Evolutionary conservation across 73 alveolate species (phyloP).

Genomic region (Paramecium primaurelia): DNA sequence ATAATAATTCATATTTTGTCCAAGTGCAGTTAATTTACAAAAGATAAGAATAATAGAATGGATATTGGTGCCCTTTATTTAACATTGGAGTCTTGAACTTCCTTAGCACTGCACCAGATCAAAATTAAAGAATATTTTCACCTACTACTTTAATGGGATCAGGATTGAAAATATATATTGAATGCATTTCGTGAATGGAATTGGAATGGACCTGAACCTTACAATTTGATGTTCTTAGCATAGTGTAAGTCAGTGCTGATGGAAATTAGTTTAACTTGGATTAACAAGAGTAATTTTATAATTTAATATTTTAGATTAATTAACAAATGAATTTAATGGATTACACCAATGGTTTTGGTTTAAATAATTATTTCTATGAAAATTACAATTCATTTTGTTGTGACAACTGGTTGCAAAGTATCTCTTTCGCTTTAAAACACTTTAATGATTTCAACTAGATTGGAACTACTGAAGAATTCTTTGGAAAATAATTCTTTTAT

Average conservation of each 20-base stretch:
- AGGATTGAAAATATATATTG: not conserved
- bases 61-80: constrained; percentile 14
- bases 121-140: constrained; percentile 22
- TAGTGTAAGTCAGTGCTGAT: not conserved
- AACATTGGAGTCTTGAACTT: constrained; percentile 8
- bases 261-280: not conserved
- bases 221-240: not conserved
- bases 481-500: not conserved
- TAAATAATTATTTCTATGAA: constrained; percentile 47
- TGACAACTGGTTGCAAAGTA: constrained; percentile 43
- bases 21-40: not conserved
- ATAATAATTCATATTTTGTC: constrained; percentile 37
- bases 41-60: constrained; percentile 20
- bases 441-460: not conserved
- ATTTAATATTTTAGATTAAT: not conserved
- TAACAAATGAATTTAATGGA: not conserved
- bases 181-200: constrained; percentile 53
- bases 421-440: constrained; percentile 29
- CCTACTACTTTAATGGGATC: constrained; percentile 22
- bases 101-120: constrained; percentile 55
- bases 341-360: constrained; percentile 22
- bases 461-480: constrained; percentile 3
- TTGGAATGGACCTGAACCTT: constrained; percentile 64
- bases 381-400: constrained; percentile 48
- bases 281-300: not conserved